Conservation (phyloP, 208 protist species). For the Trichomonas gallinae region DNA sequence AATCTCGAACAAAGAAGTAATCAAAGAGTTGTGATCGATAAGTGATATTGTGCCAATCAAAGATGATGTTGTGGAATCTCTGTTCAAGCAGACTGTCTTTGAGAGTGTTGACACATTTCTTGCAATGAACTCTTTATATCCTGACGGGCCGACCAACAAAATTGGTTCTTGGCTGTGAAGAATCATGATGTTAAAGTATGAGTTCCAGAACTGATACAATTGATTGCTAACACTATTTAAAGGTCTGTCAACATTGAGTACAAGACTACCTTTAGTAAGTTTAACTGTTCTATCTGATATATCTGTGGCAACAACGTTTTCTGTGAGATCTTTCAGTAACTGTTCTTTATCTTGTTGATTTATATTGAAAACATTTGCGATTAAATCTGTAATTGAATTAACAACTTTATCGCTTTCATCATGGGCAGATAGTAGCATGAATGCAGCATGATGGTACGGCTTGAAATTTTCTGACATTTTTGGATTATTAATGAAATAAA, state of each 20-base stretch:
- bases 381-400: neutral
- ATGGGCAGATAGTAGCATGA: neutral
- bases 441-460: neutral
- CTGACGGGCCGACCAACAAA: neutral
- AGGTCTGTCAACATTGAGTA: neutral
- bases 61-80: constrained; percentile 2
- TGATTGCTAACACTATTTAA: neutral
- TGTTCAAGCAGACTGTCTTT: neutral
- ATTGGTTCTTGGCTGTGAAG: neutral
- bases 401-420: neutral
- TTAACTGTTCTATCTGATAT: neutral
- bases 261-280: neutral
- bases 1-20: neutral
- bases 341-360: neutral
- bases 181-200: neutral
- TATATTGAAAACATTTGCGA: neutral
- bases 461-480: neutral
- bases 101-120: neutral
- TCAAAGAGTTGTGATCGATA: neutral
- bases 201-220: neutral
- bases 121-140: neutral
- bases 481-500: neutral
- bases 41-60: neutral
- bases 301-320: neutral
- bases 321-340: neutral